Base-by-base conservation (phyloP, 2,329 filamentous ascomycete species). In the Phialophora tarda region DNA sequence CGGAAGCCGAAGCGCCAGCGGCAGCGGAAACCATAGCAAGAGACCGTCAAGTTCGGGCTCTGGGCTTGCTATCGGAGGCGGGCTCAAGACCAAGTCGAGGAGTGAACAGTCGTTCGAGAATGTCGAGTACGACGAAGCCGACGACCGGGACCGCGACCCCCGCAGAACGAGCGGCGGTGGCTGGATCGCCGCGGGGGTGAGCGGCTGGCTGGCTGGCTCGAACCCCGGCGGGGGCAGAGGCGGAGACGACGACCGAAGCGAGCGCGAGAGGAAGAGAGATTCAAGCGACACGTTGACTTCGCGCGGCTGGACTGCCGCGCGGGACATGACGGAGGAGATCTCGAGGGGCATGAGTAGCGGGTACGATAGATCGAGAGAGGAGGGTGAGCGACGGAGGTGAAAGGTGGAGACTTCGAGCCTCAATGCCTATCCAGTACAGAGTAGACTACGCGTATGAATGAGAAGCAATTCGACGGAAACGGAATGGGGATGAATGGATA, bases 81-180 rank as follows among this genome's bases (percentile, higher is more conserved):
- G 65, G 11, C 63, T 71, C 30, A 69, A 65, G 57, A 62, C 70
- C 7, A 94, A 94, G 80, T 94, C 91, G 75, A 88, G 88, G 70
- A 96, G 91, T 77, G 93, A 97, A 76, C 87, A 86, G 23, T 94
- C 96, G 73, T 97, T 97, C 75, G 93, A 96, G 75, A 91, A 92
- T 76, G 91, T 96, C 71, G 91, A 95, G 69, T 88, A 89, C 38
- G 90, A 93, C 75, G 89, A 88, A 84, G 88, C 86, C 74, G 85
- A 86, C 54, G 66, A 62, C 32, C 67, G 54, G 17, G 64, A 55
- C 44, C 59, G 64, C 34, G 64, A 56, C 30, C 69, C 65, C n/a
- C 59, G 68, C 12, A 64, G 62, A n/a, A 68, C 70, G 11, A 70
- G 70, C 55, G 70, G 70, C 55, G 70, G 70, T 12, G 67, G 65